Base-by-base conservation (phyloP, 345 rosid species). In the Diplotaxis tenuifolia region DNA sequence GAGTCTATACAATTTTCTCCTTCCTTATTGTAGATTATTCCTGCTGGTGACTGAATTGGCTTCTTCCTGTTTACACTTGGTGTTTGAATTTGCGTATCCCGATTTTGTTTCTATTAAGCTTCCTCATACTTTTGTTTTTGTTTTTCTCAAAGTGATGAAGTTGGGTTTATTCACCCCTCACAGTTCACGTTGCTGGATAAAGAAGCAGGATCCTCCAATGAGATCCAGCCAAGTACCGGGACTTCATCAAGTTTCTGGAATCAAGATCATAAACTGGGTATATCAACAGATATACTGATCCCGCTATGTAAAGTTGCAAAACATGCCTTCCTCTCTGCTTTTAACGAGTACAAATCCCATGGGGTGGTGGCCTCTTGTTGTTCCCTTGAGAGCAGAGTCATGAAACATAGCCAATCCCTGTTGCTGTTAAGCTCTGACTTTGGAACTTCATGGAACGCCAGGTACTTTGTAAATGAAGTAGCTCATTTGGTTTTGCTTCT, bases 91-190 rank as follows among this genome's bases (percentile, higher is more conserved):
- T 40, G 15, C 14, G 4, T 36, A 9, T 32, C 9, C 38, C 10
- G 3, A 3, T 8, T 36, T 11, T 40, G 20, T 57, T 57, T n/a
- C 11, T 57, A 15, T 8, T 18, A 21, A 7, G 9, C 10, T 42
- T 11, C 23, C 59, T 73, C 29, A 62, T 65, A 65, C 45, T 23
- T 38, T 45, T 14, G 49, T 14, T 40, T 40, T 40, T 10, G 10
- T 27, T 22, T 6, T 15, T 68, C 42, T 71, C 29, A 27, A 81
- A 91, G 98, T 52, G 96, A 92, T 72, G 97, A 95, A 83, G 80
- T 95, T 14, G 98, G 93, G 71, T 88, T 87, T 72, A 75, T 92
- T 82, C 98, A 95, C 68, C 94, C 98, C 10, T 84, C 97, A n/a
- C 99, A 90, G 70, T 82, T 95, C 71, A 78, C 68, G 42, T 21